Evolutionary conservation across 2,329 filamentous ascomycete species (phyloP).

Genomic region (Hypoxylon sp.): DNA sequence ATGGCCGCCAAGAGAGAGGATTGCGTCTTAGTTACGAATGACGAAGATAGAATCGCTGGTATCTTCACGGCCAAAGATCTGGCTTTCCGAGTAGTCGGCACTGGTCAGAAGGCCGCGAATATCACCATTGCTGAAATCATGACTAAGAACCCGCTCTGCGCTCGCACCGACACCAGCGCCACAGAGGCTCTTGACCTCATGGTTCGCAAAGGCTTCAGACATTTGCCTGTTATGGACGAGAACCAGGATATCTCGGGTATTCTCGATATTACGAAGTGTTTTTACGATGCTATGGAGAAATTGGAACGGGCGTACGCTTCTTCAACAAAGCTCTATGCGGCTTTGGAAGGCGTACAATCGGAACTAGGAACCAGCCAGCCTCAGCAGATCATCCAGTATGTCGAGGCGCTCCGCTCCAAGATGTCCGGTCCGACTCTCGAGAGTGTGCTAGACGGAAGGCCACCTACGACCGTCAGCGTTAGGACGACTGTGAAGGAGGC

Average conservation of each 20-base stretch:
- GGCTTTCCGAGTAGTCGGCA: constrained; percentile 95
- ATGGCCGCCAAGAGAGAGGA: constrained; percentile 99
- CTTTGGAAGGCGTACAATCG: constrained; percentile 96
- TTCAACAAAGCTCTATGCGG: constrained; percentile 98
- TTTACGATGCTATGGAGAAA: constrained; percentile 99
- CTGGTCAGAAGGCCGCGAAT: constrained; percentile 88
- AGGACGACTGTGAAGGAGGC: constrained; percentile 97
- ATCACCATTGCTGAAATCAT: constrained; percentile 98
- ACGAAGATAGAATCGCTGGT: constrained; percentile 96
- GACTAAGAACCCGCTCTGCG: constrained; percentile 99
- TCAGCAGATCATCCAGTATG: constrained; percentile 98
- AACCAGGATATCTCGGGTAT: constrained; percentile 99
- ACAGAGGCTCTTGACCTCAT: constrained; percentile 98
- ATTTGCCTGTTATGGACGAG: constrained; percentile 99
- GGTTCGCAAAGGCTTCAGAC: constrained; percentile 98
- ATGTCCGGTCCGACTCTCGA: constrained; percentile 99
- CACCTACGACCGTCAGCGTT: constrained; percentile 94
- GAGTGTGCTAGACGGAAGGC: constrained; percentile 90
- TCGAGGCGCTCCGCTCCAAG: constrained; percentile 93
- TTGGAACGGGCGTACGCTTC: constrained; percentile 97
- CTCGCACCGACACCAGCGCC: constrained; percentile 96
- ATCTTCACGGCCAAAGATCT: constrained; percentile 99
- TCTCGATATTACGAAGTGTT: constrained; percentile 98
- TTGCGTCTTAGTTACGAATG: constrained; percentile 96
- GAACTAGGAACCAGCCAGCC: constrained; percentile 96